phyloP scores from a whole-genome alignment of 768 basidiomycete species.

The Daedaleopsis sinensis region DNA sequence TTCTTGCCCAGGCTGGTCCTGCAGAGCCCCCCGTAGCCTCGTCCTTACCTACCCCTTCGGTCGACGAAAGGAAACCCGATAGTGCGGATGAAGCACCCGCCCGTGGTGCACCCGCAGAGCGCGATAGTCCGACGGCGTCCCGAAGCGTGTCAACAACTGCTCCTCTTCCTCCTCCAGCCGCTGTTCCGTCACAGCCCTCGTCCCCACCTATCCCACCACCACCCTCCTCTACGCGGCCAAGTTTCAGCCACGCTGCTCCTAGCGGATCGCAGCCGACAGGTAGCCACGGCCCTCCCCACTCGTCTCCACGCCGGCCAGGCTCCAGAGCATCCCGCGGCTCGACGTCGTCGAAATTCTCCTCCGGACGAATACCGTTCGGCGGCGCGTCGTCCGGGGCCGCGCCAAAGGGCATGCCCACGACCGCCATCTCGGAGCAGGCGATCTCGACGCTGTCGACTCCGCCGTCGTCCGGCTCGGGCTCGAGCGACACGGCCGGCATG shows the following conservation, averaged over 20 bases:
- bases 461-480: conserved; percentile 21
- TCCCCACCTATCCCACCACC: neutral
- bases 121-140: conserved; percentile 3
- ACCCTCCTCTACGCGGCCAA: neutral
- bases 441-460: conserved; percentile 46
- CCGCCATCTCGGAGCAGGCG: conserved; percentile 61
- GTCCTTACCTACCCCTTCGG: conserved; percentile 10
- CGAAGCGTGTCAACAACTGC: conserved; percentile 8
- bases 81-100: neutral
- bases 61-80: neutral
- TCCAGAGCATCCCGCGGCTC: conserved; percentile 75
- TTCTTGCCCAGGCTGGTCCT: conserved; percentile 69
- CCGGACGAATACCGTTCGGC: conserved; percentile 64
- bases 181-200: neutral
- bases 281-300: conserved; percentile 23
- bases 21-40: conserved; percentile 1
- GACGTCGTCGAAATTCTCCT: conserved; percentile 68
- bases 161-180: neutral
- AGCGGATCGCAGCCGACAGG: conserved; percentile 22
- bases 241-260: conserved; percentile 37
- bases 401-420: conserved; percentile 68
- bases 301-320: conserved; percentile 69
- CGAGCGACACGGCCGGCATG: conserved; percentile 27
- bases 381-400: conserved; percentile 38
- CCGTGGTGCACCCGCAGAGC: conserved; percentile 2